phyloP scores from a whole-genome alignment of 129 eudicot genomes.

The Glebionis coronaria region DNA sequence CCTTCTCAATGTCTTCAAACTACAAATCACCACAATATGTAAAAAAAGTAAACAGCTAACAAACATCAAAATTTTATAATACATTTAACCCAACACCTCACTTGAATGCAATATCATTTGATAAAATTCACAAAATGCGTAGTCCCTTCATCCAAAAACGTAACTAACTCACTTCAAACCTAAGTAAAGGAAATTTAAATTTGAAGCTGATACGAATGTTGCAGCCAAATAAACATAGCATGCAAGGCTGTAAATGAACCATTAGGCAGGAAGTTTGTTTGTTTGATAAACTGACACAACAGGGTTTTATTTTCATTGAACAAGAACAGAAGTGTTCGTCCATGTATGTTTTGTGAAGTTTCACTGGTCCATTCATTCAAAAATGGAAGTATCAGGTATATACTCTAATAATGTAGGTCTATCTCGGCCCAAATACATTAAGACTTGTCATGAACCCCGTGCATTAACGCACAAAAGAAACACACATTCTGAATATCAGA shows the following conservation, averaged over 20 bases:
- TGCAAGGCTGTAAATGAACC: background rate
- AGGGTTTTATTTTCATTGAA: too few species aligned
- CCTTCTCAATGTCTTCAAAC: background rate
- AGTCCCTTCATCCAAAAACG: background rate
- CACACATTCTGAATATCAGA: too few species aligned
- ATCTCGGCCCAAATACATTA: too few species aligned
- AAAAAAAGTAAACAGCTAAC: background rate
- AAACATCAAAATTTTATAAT: background rate
- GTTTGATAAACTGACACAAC: too few species aligned
- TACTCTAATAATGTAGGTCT: too few species aligned
- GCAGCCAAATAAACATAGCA: slow-evolving; percentile 9
- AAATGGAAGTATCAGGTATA: too few species aligned
- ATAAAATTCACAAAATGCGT: background rate
- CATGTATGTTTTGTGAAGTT: too few species aligned
- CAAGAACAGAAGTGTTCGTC: too few species aligned
- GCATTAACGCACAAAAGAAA: too few species aligned
- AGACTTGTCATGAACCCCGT: too few species aligned
- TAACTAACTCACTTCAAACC: slow-evolving; percentile 2
- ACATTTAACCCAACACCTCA: slow-evolving; percentile 7
- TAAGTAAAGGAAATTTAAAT: background rate
- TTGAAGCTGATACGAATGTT: slow-evolving; percentile 6
- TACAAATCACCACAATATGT: background rate
- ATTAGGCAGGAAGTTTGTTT: too few species aligned
- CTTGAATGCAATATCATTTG: background rate
- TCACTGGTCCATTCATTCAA: too few species aligned